A percentile compares a stretch with the other conserved stretches of the same genome.
Conservation (phyloP, 2,329 filamentous ascomycete genomes). For the Botrytis byssoidea region DNA sequence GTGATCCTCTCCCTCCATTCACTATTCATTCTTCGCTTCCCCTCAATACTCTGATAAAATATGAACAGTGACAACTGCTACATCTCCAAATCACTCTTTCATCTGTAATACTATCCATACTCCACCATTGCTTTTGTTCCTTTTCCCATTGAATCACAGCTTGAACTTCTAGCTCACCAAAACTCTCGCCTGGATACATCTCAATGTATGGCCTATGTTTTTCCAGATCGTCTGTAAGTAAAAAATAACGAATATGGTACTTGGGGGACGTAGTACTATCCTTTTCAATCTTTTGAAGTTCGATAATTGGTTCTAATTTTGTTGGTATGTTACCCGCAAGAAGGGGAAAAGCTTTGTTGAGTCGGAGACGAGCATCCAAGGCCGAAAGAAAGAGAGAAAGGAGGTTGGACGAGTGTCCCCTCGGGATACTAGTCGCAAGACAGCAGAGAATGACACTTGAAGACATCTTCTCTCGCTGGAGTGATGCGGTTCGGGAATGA, state of each 20-base stretch:
- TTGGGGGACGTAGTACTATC: not conserved
- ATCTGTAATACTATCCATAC: not conserved
- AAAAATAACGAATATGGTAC: not conserved
- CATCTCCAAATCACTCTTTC: slow-evolving; percentile 1
- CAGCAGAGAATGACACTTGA: not conserved
- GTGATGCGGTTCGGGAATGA: not conserved
- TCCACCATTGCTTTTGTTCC: not conserved
- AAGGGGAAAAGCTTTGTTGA: not conserved
- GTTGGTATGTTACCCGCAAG: not conserved
- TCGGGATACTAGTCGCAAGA: not conserved
- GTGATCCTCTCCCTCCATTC: not conserved
- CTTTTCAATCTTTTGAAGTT: not conserved
- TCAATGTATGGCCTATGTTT: slow-evolving; percentile 11
- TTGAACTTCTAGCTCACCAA: not conserved
- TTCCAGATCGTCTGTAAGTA: not conserved
- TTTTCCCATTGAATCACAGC: not conserved
- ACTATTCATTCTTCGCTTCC: not conserved
- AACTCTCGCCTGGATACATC: slow-evolving; percentile 2
- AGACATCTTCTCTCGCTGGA: not conserved
- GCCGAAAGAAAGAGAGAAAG: not conserved
- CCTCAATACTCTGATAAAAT: not conserved
- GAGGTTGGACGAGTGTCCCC: not conserved
- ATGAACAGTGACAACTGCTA: not conserved
- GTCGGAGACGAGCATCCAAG: not conserved
- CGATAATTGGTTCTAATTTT: not conserved